These are phyloP conservation scores for Aciculosporium take DNA, from an alignment of 2,329 filamentous ascomycete species.

Conservation along the genomic window DNA sequence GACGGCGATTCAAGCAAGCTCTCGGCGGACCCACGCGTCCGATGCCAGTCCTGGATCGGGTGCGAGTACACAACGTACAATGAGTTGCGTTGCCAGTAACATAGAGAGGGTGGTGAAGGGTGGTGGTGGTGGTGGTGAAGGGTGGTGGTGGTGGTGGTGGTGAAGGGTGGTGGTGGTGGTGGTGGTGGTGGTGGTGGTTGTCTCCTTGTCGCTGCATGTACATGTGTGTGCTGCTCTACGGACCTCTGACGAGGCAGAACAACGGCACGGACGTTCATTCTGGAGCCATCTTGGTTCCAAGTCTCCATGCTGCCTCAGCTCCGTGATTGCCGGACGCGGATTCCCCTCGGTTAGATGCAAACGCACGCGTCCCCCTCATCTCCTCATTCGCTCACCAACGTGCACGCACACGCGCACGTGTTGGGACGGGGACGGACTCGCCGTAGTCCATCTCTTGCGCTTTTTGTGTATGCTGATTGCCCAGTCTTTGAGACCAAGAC, in stretches of 20 bases:
- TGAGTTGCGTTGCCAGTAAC: not conserved
- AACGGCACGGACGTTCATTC: not conserved
- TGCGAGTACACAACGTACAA: too few species aligned
- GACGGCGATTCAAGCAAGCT: constrained; percentile 1
- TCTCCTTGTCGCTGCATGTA: not conserved
- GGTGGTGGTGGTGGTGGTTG: constrained; percentile 1
- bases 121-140: not conserved
- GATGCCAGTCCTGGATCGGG: not conserved
- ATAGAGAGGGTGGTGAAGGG: not conserved
- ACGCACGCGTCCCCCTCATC: not conserved
- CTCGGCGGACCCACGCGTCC: constrained; percentile 1
- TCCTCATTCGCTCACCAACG: not conserved
- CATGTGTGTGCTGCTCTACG: too few species aligned
- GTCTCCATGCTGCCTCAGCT: not conserved
- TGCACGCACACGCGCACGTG: not conserved
- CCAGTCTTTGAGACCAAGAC: too few species aligned
- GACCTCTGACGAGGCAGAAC: too few species aligned
- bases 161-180: not conserved
- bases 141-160: not conserved
- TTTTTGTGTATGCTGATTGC: not conserved
- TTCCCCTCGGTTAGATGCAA: not conserved
- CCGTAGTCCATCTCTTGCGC: not conserved
- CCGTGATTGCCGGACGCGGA: not conserved
- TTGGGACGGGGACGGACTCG: too few species aligned
- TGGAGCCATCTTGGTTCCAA: not conserved